These are phyloP conservation scores for Microdochium trichocladiopsis DNA, from an alignment of 2,329 filamentous ascomycete genomes.

Conservation along the genomic window DNA sequence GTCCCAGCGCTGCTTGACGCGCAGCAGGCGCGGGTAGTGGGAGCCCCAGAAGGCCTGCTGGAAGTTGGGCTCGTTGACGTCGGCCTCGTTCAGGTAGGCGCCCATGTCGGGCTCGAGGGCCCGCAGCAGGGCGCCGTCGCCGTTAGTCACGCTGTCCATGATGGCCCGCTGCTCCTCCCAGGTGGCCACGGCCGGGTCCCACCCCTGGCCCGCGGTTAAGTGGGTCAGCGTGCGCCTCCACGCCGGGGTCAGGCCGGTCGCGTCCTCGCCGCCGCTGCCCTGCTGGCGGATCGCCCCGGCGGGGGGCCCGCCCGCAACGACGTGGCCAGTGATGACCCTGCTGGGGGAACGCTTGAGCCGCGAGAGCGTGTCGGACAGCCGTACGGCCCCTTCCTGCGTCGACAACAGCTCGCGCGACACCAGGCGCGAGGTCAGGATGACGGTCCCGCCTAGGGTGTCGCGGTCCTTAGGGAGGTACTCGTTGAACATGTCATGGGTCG, in stretches of 20 bases:
- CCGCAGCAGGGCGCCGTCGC: constrained; percentile 13
- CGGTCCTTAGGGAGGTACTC: too few species aligned
- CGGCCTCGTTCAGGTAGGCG: constrained; percentile 44
- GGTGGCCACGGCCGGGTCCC: background rate
- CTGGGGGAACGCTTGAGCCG: background rate
- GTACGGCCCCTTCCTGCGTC: too few species aligned
- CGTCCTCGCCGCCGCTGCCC: background rate
- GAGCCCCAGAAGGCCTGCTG: constrained; percentile 37
- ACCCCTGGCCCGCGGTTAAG: background rate
- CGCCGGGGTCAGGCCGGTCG: background rate
- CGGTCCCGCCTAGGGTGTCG: too few species aligned
- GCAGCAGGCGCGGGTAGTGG: constrained; percentile 32
- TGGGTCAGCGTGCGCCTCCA: background rate
- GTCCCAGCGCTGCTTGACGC: constrained; percentile 42
- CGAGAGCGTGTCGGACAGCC: too few species aligned
- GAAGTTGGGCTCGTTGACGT: constrained; percentile 38
- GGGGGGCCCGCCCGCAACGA: background rate
- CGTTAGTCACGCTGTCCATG: background rate
- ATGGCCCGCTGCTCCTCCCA: background rate
- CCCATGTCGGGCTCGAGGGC: constrained; percentile 30
- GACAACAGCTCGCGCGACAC: too few species aligned
- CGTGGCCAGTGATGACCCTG: background rate
- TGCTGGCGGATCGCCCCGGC: background rate
- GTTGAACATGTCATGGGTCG: too few species aligned
- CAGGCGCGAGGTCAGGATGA: too few species aligned